These are phyloP conservation scores for Cystofilobasidium bisporidii DNA, from an alignment of 768 basidiomycete species.

Conservation along the genomic window DNA sequence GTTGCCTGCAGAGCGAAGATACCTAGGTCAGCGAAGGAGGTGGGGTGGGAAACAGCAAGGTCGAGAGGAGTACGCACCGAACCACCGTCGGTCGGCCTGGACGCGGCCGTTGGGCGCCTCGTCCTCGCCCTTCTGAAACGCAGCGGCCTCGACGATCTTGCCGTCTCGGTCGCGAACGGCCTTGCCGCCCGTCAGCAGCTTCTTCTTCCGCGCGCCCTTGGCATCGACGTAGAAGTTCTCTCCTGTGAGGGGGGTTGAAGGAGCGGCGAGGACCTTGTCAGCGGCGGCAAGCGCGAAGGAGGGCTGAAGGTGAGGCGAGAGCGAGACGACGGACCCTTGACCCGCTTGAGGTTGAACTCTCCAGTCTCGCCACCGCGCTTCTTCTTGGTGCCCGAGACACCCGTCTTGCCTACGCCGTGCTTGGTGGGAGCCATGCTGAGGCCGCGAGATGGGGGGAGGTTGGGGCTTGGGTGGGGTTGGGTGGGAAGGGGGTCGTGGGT, in stretches of 20 bases:
- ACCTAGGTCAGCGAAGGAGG: not conserved
- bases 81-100: constrained; percentile 93
- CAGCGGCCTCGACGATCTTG: constrained; percentile 84
- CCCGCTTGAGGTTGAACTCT: constrained; percentile 40
- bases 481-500: not conserved
- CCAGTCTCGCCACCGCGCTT: constrained; percentile 33
- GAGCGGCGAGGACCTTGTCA: not conserved
- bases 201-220: constrained; percentile 69
- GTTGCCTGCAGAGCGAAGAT: constrained; percentile 54
- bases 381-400: constrained; percentile 35
- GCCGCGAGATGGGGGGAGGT: not conserved
- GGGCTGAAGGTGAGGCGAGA: not conserved
- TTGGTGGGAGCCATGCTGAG: constrained; percentile 23
- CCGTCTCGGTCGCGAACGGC: constrained; percentile 83
- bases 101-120: constrained; percentile 83
- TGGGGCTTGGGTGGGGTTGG: not conserved
- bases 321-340: constrained; percentile 37
- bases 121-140: constrained; percentile 89
- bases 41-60: not conserved
- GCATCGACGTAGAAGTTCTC: constrained; percentile 95
- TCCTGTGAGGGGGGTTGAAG: constrained; percentile 42
- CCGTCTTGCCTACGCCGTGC: constrained; percentile 18
- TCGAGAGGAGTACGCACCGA: constrained; percentile 50
- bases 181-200: constrained; percentile 88
- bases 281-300: not conserved